Evolutionary conservation across 2,329 filamentous ascomycete genomes (phyloP), one percentile per base, ranked within the genome.

Genomic region (Hymenoscyphus occultus): DNA sequence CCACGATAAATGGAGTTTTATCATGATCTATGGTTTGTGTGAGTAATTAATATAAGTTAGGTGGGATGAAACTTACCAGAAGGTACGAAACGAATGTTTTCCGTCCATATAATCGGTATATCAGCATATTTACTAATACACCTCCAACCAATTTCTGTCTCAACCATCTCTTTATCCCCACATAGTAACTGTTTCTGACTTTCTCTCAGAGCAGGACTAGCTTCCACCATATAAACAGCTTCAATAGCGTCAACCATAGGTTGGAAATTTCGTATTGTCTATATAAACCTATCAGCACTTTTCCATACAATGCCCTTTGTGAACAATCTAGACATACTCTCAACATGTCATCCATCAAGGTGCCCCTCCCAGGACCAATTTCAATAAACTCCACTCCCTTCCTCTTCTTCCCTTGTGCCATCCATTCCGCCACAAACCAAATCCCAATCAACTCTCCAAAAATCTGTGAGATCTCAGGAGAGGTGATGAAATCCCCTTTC

Each of bases 401-500:
- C 67, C 80, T 86, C 63, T 86, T 90, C 66, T 83, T 84, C 16
- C 93, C 93, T 77, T 99, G 95, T 51, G 90, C 90, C 77, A 98
- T 91, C 94, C 95, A 99, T 82, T 99, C 95, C 54, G 94, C 89
- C 61, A 98, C 89, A 67, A 97, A 89, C 95, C 95, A 99, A 71
- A 99, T 86, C 4, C 92, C 95, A 64, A 98, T 83, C 35, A 99
- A 83, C 79, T 99, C 95, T 31, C 95, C 95, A 78, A 99, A 99
- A 13, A 98, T 85, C 76, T 98, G 95, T 0, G 93, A 97, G 72
- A 99, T 98, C 78, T 99, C 95, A 0, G 95, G 95, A 0, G 93
- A 97, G 0, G 95, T 99, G 61, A 98, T 90, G 75, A 99, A 99
- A 78, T 99, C 95, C 32, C 95, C 95, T 74, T 92, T 91, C 63